phyloP scores from a whole-genome alignment of 192 early-diverging fungal genomes.

The Ambispora gerdemannii region DNA sequence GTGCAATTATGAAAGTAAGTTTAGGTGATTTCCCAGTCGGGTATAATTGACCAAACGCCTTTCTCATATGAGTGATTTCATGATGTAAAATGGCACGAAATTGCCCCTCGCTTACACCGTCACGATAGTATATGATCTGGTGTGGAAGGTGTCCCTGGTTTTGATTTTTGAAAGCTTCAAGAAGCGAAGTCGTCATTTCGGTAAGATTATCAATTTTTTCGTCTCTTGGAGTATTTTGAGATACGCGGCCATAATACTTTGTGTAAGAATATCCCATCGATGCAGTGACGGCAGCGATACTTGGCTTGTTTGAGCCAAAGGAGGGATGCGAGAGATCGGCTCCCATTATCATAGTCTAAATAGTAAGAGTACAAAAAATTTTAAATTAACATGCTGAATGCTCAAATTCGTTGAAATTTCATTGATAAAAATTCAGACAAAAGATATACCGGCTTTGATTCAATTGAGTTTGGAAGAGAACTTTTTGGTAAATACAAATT shows the following conservation, averaged over 20 bases:
- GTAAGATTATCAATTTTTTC: slow-evolving; percentile 70
- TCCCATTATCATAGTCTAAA: slow-evolving; percentile 76
- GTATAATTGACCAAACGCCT: slow-evolving; percentile 63
- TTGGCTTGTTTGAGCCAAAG: slow-evolving; percentile 58
- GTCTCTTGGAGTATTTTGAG: slow-evolving; percentile 57
- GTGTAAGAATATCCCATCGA: slow-evolving; percentile 60
- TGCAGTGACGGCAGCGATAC: slow-evolving; percentile 72
- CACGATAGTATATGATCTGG: slow-evolving; percentile 86
- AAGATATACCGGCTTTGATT: too few species aligned
- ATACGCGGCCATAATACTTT: slow-evolving; percentile 57
- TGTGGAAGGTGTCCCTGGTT: slow-evolving; percentile 65
- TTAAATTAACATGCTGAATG: too few species aligned
- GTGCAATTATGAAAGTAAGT: slow-evolving; percentile 80
- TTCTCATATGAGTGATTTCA: slow-evolving; percentile 68
- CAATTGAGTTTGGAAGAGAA: too few species aligned
- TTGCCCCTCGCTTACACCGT: slow-evolving; percentile 86
- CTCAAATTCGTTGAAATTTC: too few species aligned
- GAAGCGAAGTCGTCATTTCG: slow-evolving; percentile 62
- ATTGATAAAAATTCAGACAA: too few species aligned
- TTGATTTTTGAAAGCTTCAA: slow-evolving; percentile 63
- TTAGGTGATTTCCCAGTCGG: slow-evolving; percentile 59
- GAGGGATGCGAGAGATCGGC: slow-evolving; percentile 88
- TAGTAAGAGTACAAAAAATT: not conserved
- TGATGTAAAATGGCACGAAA: slow-evolving; percentile 66
- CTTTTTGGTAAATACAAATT: slow-evolving; percentile 78